Percentiles rank a stretch among this genome's conserved stretches.
phyloP scores from a whole-genome alignment of 257 asterid species.

The Solanum sejunctum region DNA sequence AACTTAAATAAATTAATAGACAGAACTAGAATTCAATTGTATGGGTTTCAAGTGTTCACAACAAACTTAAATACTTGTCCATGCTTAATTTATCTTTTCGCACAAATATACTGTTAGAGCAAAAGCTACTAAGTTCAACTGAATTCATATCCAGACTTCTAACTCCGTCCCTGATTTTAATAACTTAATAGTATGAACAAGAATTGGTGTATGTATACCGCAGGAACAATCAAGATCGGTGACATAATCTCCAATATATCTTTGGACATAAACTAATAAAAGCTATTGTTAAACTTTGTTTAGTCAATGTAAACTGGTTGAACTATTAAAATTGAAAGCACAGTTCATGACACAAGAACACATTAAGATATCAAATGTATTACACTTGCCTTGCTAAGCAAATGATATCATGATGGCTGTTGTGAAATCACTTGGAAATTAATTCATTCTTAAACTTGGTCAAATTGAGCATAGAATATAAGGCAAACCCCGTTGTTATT shows the following conservation, averaged over 20 bases:
- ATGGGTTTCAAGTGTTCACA: neutral
- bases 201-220: neutral
- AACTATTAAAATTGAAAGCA: neutral
- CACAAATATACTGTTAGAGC: neutral
- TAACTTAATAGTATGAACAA: neutral
- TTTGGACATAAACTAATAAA: neutral
- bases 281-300: neutral
- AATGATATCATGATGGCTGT: neutral
- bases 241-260: neutral
- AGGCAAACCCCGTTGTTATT: neutral
- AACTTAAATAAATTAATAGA: neutral
- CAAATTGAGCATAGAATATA: neutral
- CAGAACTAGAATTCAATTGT: neutral
- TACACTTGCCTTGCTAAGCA: neutral
- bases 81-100: neutral
- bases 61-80: neutral
- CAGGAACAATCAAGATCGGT: neutral
- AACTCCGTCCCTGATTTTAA: neutral
- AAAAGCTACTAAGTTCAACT: fast-evolving
- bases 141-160: neutral
- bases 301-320: neutral
- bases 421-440: neutral
- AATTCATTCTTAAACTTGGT: neutral
- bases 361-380: neutral
- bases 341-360: neutral